phyloP scores from a whole-genome alignment of 306 rosid genomes.

The Quercus bicolor region DNA sequence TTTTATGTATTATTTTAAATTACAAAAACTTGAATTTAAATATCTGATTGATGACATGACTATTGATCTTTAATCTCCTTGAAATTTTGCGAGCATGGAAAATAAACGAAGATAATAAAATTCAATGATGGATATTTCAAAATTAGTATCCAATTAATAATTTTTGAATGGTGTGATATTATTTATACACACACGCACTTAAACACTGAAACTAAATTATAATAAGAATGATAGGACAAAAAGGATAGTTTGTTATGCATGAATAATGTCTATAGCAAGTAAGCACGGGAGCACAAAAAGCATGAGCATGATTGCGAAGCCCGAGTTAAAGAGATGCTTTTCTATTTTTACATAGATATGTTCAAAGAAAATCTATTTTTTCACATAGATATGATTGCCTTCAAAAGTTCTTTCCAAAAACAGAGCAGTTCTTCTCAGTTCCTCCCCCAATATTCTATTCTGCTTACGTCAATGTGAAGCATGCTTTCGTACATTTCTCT shows the following conservation, averaged over 20 bases:
- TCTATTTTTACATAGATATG: conserved; percentile 21
- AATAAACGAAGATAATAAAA: too few species aligned
- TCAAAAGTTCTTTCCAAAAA: conserved; percentile 28
- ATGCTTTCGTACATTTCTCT: conserved; percentile 28
- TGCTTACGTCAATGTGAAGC: conserved; percentile 45
- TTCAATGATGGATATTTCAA: too few species aligned
- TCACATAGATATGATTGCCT: conserved; percentile 29
- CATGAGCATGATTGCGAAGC: conserved; percentile 24
- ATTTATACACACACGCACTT: too few species aligned
- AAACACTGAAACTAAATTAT: not conserved
- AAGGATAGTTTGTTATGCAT: conserved; percentile 26
- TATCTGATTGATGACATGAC: too few species aligned
- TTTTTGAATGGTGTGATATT: too few species aligned
- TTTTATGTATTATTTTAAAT: too few species aligned
- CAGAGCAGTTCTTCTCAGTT: conserved; percentile 8
- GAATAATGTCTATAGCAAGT: conserved; percentile 27
- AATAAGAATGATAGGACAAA: conserved; percentile 27
- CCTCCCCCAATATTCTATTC: conserved; percentile 4
- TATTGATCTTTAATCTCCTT: too few species aligned
- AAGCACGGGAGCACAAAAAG: conserved; percentile 49
- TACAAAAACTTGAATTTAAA: too few species aligned
- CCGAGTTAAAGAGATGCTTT: conserved; percentile 3
- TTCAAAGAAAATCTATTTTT: not conserved
- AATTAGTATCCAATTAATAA: too few species aligned
- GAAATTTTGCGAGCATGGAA: too few species aligned